Evolutionary conservation across 139 green algal genomes (phyloP), one percentile per base, ranked within the genome.

Genomic region (Ulvella scutata): DNA sequence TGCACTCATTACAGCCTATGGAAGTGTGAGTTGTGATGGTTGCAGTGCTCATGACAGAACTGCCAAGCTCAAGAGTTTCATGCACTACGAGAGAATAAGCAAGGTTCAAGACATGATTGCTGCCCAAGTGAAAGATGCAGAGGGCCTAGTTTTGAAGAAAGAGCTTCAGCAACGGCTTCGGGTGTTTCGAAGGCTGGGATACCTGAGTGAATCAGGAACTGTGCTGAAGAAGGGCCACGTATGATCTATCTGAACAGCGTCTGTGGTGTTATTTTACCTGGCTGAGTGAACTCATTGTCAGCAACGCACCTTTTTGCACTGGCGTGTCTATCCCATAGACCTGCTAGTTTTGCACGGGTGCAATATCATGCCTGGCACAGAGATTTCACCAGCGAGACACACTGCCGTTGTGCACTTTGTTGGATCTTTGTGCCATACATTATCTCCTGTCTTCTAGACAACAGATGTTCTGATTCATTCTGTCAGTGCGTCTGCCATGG

Each of bases 121-220:
- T 6, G 33, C 7, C 10, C 7, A 23, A 10, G 33, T 67, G n/a
- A 67, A 67, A 29, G 72, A 36, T 34, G 72, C 72, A 0, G 40
- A 76, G 36, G 72, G 35, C 21, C 72, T 76, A n/a, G 31, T 76
- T 36, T 20, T 76, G 35, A 28, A 76, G 36, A n/a, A 76, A 20
- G 72, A 76, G 72, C 72, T 76, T 4, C 34, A 60, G 7, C 37
- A 43, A 20, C 72, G 72, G 17, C 1, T 37, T 20, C 72, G 72
- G 4, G 36, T 76, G 21, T 37, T 76, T 36, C 35, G 34, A n/a
- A 2, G 36, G 35, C 72, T 76, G 6, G 72, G 72, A n/a, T 59
- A 61, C 35, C 34, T 61, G 35, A 37, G 60, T 28, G 72, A 76
- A 20, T 37, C 34, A 4, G 35, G 72, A 21, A 59, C 60, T 28